Evolutionary conservation across 768 basidiomycete species (phyloP).

Genomic region (Hypholoma fasciculare): DNA sequence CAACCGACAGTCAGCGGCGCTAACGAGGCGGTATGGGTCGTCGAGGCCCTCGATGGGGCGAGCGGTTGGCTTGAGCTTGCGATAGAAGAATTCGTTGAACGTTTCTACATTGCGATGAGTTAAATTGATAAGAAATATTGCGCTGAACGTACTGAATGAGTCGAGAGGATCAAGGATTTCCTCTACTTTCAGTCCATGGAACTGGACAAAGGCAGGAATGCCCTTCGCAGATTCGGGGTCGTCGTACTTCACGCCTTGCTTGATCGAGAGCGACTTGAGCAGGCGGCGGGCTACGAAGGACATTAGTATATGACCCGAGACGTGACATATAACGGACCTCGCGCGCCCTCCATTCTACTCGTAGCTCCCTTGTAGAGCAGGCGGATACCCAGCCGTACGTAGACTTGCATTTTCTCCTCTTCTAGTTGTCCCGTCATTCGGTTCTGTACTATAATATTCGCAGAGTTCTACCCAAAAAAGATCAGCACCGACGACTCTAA

Average conservation of each 20-base stretch:
- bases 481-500: background rate
- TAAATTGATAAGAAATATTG: background rate
- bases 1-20: constrained; percentile 94
- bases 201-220: constrained; percentile 86
- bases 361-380: constrained; percentile 91
- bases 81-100: constrained; percentile 25
- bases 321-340: constrained; percentile 51
- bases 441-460: constrained; percentile 98
- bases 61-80: constrained; percentile 84
- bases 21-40: constrained; percentile 79
- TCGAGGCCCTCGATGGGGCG: constrained; percentile 73
- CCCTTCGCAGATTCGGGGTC: constrained; percentile 80
- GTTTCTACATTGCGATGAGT: background rate
- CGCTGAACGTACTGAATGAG: constrained; percentile 68
- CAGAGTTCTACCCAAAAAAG: constrained; percentile 67
- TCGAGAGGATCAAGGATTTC: constrained; percentile 84
- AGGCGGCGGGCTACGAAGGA: constrained; percentile 64
- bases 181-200: constrained; percentile 80
- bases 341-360: constrained; percentile 83
- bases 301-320: background rate
- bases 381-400: constrained; percentile 90
- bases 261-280: constrained; percentile 87
- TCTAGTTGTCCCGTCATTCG: constrained; percentile 87
- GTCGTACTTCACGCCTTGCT: constrained; percentile 94
- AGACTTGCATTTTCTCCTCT: constrained; percentile 97